Conservation (phyloP, 331 rosid species). For the Dryas integrifolia region DNA sequence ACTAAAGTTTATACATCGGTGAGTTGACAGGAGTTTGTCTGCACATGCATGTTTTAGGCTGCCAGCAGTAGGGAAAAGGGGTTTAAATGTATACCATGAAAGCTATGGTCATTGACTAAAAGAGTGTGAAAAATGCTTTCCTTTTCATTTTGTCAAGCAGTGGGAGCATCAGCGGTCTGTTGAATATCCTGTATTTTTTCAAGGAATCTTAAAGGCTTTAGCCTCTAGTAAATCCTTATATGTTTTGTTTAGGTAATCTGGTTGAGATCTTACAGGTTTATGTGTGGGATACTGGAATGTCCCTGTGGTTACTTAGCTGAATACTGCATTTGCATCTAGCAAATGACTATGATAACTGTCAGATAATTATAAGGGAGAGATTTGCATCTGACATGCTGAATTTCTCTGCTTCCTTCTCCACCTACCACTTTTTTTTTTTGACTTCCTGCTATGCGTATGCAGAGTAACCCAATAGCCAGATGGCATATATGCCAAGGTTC, state of each 20-base stretch:
- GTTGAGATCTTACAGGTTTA: background rate
- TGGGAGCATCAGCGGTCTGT: background rate
- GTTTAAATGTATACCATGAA: background rate
- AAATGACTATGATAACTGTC: background rate
- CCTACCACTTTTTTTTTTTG: background rate
- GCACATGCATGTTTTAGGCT: background rate
- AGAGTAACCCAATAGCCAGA: slow-evolving; percentile 93
- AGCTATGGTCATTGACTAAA: background rate
- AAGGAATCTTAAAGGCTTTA: background rate
- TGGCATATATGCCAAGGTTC: slow-evolving; percentile 98
- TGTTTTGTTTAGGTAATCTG: background rate
- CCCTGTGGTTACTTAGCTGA: background rate
- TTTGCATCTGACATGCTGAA: background rate
- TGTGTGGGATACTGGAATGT: background rate
- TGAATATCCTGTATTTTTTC: background rate
- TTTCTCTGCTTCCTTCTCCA: slow-evolving; percentile 5
- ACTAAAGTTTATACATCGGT: background rate
- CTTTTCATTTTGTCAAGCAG: slow-evolving; percentile 1
- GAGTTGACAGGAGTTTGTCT: background rate
- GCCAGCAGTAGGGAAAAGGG: background rate
- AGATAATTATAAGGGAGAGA: background rate
- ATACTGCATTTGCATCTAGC: background rate
- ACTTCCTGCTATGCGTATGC: slow-evolving; percentile 29
- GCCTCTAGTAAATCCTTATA: background rate
- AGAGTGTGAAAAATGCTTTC: background rate